Conservation (phyloP, 805 yeast species). For the Saccharomycopsis guyanensis region DNA sequence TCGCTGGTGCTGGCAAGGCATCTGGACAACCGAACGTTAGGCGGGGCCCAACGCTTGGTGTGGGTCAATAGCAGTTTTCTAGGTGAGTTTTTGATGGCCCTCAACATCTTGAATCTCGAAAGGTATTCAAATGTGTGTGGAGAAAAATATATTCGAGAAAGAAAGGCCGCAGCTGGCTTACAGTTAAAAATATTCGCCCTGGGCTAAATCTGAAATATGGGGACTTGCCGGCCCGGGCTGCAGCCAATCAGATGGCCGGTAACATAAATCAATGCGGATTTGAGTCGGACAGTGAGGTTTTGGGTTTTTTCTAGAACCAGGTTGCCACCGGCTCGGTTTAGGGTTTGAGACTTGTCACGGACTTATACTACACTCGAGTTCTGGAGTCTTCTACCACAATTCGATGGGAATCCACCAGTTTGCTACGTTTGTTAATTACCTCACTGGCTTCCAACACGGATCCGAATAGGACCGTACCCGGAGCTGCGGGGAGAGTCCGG, state of each 20-base stretch:
- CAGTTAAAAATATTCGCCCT: too few species aligned
- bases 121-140: neutral
- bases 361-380: too few species aligned
- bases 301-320: neutral
- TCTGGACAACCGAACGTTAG: neutral
- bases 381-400: too few species aligned
- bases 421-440: too few species aligned
- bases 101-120: slow-evolving; percentile 12
- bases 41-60: neutral
- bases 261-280: slow-evolving; percentile 1
- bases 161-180: too few species aligned
- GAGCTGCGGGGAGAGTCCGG: too few species aligned
- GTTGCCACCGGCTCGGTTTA: too few species aligned
- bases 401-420: too few species aligned
- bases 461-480: too few species aligned
- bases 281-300: neutral
- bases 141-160: neutral
- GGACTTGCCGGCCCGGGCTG: neutral
- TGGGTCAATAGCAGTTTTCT: neutral
- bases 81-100: slow-evolving; percentile 9
- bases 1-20: slow-evolving; percentile 34
- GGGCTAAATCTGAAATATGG: too few species aligned
- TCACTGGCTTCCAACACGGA: too few species aligned
- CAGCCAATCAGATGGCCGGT: slow-evolving; percentile 8
- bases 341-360: too few species aligned